phyloP scores from a whole-genome alignment of 23 red algal species.

The Gracilaria gracilis region DNA sequence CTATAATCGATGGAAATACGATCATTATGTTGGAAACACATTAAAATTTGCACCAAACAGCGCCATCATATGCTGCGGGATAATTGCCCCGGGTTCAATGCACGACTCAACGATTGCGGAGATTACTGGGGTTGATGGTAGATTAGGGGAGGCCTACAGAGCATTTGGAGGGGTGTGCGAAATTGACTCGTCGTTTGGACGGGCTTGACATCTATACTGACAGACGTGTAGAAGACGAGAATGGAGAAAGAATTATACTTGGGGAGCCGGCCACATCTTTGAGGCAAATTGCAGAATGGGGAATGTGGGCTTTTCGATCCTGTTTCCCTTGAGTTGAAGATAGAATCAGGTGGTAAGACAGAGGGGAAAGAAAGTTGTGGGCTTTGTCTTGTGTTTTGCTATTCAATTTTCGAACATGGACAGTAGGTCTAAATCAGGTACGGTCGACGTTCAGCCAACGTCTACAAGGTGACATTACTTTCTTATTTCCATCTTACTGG shows the following conservation, averaged over 20 bases:
- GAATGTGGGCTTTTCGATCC: constrained; percentile 24
- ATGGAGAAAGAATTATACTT: too few species aligned
- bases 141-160: not conserved
- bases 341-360: constrained; percentile 38
- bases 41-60: constrained; percentile 5
- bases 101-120: constrained; percentile 41
- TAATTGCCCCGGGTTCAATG: constrained; percentile 37
- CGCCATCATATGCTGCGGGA: constrained; percentile 5
- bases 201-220: too few species aligned
- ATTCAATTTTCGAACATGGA: constrained; percentile 23
- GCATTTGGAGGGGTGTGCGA: not conserved
- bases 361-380: constrained; percentile 17
- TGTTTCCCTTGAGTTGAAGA: constrained; percentile 22
- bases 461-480: too few species aligned
- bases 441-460: not conserved
- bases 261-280: constrained; percentile 9
- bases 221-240: too few species aligned
- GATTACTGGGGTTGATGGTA: not conserved
- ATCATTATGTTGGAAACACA: constrained; percentile 11
- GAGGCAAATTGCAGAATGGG: constrained; percentile 16
- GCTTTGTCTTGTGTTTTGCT: constrained; percentile 5
- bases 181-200: constrained; percentile 21
- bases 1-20: constrained; percentile 13
- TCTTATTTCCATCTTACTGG: too few species aligned
- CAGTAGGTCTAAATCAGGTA: constrained; percentile 39